Base-by-base conservation (phyloP, 192 early-diverging fungal species). In the Podila epicladia region DNA sequence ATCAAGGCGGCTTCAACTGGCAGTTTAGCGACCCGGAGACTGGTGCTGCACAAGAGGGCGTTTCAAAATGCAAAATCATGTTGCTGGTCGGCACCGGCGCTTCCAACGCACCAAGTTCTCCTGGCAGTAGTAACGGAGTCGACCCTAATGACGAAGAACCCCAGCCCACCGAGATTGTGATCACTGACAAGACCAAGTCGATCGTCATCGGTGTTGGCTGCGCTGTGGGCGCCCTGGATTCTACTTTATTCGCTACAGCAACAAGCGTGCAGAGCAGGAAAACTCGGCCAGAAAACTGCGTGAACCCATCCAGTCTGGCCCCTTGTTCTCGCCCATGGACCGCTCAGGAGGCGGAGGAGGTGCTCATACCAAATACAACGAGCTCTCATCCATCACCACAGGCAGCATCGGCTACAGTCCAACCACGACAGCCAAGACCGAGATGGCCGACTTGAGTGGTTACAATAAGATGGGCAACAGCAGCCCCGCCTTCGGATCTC, bases 231-330 rank as follows among this genome's bases (percentile, higher is more conserved):
- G 64, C 59, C 5, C 29, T 79, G 20, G 65, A 0, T 79, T 79
- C 20, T 79, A 79, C 29, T 63, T 63, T 61, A 68, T 79, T n/a
- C 69, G 76, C 29, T 79, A 67, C 65, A 62, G 65, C 28, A 79
- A 79, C 51, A 67, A 37, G 13, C 69, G 76, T 20, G 76, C 76
- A 3, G 76, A 57, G 5, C 20, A 78, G 15, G 58, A 66, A 6
- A 15, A 11, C 2, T 51, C 59, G 2, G 48, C 19, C 60, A 48
- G 24, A 6, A 79, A 72, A 11, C n/a, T 79, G 60, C 58, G 65
- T 28, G 70, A 72, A 58, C 76, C 70, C 49, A 64, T 72, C 15
- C 64, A 72, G 11, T 32, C 69, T n/a, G 76, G 70, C 24, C 76
- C 76, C 1, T 48, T 72, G 24, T 79, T 72, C 51, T 41, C 71